Evolutionary conservation across 148 eudicot species (phyloP).

Genomic region (Vaccinium macrocarpon): DNA sequence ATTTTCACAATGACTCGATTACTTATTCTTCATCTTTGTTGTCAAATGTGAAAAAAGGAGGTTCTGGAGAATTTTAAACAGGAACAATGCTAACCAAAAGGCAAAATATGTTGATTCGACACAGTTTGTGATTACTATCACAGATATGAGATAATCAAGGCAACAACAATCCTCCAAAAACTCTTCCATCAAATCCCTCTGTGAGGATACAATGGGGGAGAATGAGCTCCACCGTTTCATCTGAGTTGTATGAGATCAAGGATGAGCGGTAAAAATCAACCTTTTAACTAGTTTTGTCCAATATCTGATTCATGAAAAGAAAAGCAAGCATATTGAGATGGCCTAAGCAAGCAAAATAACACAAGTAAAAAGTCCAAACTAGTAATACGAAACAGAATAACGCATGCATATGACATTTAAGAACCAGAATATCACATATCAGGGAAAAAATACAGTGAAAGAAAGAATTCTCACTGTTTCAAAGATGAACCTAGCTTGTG

Average conservation of each 20-base stretch:
- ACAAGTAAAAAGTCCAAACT: not conserved
- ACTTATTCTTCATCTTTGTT: too few species aligned
- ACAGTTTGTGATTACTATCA: not conserved
- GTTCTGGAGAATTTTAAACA: too few species aligned
- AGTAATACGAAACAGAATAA: not conserved
- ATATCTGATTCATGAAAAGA: not conserved
- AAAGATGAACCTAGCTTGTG: slow-evolving; percentile 62
- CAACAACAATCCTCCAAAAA: not conserved
- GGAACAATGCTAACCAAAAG: not conserved
- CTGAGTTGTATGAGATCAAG: too few species aligned
- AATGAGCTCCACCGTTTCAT: too few species aligned
- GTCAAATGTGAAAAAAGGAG: too few species aligned
- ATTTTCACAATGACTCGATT: too few species aligned
- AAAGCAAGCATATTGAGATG: not conserved
- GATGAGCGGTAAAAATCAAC: not conserved
- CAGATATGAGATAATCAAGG: not conserved
- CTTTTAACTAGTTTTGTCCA: not conserved
- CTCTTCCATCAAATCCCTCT: not conserved
- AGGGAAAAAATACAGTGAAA: not conserved
- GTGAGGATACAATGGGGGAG: not conserved
- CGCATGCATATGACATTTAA: not conserved
- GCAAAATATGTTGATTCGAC: not conserved
- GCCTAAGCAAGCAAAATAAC: not conserved
- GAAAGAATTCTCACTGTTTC: slow-evolving; percentile 49
- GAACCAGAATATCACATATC: not conserved